Evolutionary conservation across 768 basidiomycete genomes (phyloP).

Genomic region (Porpolomopsis calyptriformis): DNA sequence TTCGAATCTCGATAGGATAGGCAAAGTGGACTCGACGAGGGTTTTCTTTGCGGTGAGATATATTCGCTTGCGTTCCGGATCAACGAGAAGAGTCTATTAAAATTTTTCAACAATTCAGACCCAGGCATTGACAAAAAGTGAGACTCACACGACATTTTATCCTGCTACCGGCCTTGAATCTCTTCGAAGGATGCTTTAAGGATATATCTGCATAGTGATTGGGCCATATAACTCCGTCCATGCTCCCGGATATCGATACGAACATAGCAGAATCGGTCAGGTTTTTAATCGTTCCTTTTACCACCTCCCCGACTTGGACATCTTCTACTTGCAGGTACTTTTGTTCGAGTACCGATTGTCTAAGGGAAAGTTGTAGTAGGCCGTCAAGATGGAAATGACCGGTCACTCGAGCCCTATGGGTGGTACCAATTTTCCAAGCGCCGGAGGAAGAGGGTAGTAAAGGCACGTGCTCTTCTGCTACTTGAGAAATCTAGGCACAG

Average conservation of each 20-base stretch:
- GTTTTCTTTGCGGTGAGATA: constrained; percentile 87
- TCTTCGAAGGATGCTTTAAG: constrained; percentile 87
- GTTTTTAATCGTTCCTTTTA: constrained; percentile 83
- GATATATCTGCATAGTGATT: constrained; percentile 89
- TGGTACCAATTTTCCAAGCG: constrained; percentile 68
- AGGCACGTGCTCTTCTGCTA: constrained; percentile 83
- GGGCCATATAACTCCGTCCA: constrained; percentile 92
- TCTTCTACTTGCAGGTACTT: constrained; percentile 77
- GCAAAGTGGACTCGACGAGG: constrained; percentile 69
- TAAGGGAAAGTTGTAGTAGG: constrained; percentile 77
- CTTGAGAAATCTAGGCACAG: constrained; percentile 71
- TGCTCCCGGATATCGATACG: constrained; percentile 73
- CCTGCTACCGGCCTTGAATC: constrained; percentile 71
- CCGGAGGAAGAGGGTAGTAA: constrained; percentile 63
- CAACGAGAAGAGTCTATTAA: constrained; percentile 66
- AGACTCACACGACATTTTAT: constrained; percentile 76
- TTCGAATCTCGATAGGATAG: constrained; percentile 52
- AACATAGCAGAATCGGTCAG: constrained; percentile 76
- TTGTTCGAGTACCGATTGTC: constrained; percentile 72
- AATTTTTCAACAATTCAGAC: constrained; percentile 2
- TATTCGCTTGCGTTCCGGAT: constrained; percentile 71
- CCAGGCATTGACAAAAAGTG: constrained; percentile 5
- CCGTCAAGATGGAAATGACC: constrained; percentile 83
- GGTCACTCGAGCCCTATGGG: constrained; percentile 78
- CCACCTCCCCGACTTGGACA: constrained; percentile 71